Evolutionary conservation across 805 yeast genomes (phyloP), one percentile per base, ranked within the genome.

Genomic region (Metschnikowia chrysomelidarum): DNA sequence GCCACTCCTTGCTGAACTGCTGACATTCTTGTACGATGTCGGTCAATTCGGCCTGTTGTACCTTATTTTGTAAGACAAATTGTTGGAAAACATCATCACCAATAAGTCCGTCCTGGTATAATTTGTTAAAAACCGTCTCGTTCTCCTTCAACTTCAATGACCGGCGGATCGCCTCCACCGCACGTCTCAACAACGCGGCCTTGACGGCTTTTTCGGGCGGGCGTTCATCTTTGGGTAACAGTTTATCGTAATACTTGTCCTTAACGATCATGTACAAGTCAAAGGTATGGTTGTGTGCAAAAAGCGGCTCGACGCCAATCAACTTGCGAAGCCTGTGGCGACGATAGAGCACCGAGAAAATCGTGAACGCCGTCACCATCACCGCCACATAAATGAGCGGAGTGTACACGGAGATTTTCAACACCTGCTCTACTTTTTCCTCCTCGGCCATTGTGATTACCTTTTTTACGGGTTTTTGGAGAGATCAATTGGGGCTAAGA

Each of bases 51-150:
- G 82, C 56, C 51, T 88, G 95, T 49, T 84, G 83, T 43, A 88
- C 57, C 60, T 87, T 86, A 39, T 74, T 75, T 46, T 87, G 88
- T 32, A 87, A 75, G 47, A 78, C 80, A 59, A 75, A 88, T 50
- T 93, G 80, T 57, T 84, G 82, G 73, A 77, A 83, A 22, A 86
- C 67, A 34, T 85, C 95, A 52, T 93, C 98, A 21, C 97, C 97
- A 43, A 93, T 80, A 12, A 88, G 78, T 0, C 98, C 98, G 35
- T 77, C 78, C 54, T 89, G 91, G 57, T 88, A 89, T 41, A 93
- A 67, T 36, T 75, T 69, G 32, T 74, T 77, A 52, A 87, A 75
- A 38, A 72, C 77, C 5, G 81, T 80, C 58, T 84, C 84, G 43
- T 75, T 70, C 56, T 91, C 97, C 56, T 84, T 82, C 56, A 88